phyloP scores from a whole-genome alignment of 2,329 filamentous ascomycete species.

The Paecilomyces fulvus region DNA sequence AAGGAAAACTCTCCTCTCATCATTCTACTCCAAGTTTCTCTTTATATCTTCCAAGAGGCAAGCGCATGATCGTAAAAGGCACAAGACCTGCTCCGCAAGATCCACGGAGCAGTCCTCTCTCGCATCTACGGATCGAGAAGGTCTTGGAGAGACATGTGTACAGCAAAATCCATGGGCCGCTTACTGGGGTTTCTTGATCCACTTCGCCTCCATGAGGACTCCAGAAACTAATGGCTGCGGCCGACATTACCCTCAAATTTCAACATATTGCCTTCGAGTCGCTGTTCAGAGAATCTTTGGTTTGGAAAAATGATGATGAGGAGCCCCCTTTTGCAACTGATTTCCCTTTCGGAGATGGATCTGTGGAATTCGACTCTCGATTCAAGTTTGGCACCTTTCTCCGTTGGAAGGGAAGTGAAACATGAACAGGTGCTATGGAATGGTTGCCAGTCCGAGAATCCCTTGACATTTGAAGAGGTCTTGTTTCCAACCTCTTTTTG shows the following conservation, averaged over 20 bases:
- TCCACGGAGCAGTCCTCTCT: slow-evolving; percentile 8
- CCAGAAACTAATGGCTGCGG: slow-evolving; percentile 37
- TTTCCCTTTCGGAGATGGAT: neutral
- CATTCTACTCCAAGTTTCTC: slow-evolving; percentile 1
- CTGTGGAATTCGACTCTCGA: neutral
- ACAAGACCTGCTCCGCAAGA: slow-evolving; percentile 16
- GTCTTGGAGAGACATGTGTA: slow-evolving; percentile 21
- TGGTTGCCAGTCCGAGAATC: neutral
- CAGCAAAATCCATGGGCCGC: slow-evolving; percentile 17
- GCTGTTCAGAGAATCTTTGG: neutral
- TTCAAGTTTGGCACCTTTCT: neutral
- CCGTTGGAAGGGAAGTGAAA: neutral
- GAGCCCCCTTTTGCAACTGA: neutral
- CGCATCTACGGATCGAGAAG: neutral
- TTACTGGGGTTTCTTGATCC: slow-evolving; percentile 33
- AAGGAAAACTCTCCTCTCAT: neutral
- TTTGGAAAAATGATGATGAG: neutral
- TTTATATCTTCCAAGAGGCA: slow-evolving; percentile 8
- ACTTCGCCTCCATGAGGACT: slow-evolving; percentile 34
- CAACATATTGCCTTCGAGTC: neutral
- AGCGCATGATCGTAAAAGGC: slow-evolving; percentile 18
- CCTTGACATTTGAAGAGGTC: neutral
- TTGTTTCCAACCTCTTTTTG: neutral
- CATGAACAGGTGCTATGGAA: neutral
- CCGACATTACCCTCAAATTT: slow-evolving; percentile 17